Evolutionary conservation across 352 stramenopile species (phyloP).

Genomic region (Globisporangium orthogonon): DNA sequence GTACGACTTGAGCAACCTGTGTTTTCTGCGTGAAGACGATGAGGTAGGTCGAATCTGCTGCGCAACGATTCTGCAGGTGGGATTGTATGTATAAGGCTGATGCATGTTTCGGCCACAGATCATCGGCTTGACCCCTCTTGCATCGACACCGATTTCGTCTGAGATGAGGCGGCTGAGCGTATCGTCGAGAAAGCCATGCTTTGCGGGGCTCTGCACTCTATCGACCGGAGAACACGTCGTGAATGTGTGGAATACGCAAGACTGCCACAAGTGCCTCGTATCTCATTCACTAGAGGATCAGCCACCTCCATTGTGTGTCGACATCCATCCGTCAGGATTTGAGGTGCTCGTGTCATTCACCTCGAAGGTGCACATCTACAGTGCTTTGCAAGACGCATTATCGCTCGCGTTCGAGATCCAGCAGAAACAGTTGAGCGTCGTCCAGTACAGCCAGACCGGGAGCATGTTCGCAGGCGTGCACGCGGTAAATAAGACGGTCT

Average conservation of each 20-base stretch:
- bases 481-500: slow-evolving; percentile 29
- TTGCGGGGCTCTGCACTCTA: slow-evolving; percentile 37
- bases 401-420: slow-evolving; percentile 55
- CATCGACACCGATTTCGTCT: slow-evolving; percentile 37
- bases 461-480: slow-evolving; percentile 41
- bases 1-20: slow-evolving; percentile 72
- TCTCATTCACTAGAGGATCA: slow-evolving; percentile 40
- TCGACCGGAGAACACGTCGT: slow-evolving; percentile 33
- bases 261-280: slow-evolving; percentile 54
- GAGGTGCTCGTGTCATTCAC: slow-evolving; percentile 49
- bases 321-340: slow-evolving; percentile 48
- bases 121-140: slow-evolving; percentile 31
- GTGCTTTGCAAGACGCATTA: slow-evolving; percentile 54
- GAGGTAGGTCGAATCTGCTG: slow-evolving; percentile 20
- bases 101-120: slow-evolving; percentile 10
- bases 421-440: slow-evolving; percentile 52
- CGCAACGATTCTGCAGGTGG: neutral
- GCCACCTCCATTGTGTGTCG: slow-evolving; percentile 29
- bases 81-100: neutral
- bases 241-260: slow-evolving; percentile 56
- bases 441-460: slow-evolving; percentile 57
- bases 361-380: slow-evolving; percentile 54
- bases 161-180: slow-evolving; percentile 33
- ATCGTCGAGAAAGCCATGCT: slow-evolving; percentile 35
- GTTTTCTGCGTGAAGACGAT: slow-evolving; percentile 56